phyloP scores from a whole-genome alignment of 2,329 filamentous ascomycete genomes.

The Beauveria sp. region DNA sequence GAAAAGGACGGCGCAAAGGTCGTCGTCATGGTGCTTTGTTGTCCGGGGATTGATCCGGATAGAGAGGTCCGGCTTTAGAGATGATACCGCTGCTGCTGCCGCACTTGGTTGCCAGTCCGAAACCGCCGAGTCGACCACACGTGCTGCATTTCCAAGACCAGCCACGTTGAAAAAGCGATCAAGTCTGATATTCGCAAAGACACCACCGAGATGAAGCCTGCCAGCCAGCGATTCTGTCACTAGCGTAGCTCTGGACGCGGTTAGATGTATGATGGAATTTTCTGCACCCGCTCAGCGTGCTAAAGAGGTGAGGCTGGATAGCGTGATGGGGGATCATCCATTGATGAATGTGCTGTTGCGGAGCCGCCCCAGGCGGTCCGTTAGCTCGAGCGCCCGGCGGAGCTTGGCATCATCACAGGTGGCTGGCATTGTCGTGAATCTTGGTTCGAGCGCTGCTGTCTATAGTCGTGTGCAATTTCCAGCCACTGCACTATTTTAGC shows the following conservation, averaged over 20 bases:
- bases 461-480: too few relatives aligned
- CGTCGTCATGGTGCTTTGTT: constrained; percentile 14
- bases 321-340: background rate
- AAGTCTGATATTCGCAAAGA: background rate
- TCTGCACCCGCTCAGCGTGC: background rate
- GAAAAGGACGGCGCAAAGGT: constrained; percentile 6
- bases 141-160: constrained; percentile 5
- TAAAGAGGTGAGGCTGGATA: background rate
- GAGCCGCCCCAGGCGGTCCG: background rate
- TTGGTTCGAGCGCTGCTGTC: background rate
- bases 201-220: background rate
- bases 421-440: background rate
- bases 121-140: background rate
- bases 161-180: background rate
- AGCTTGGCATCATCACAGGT: constrained; percentile 1
- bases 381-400: background rate
- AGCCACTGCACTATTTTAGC: too few relatives aligned
- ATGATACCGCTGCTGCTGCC: background rate
- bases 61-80: background rate
- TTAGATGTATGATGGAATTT: background rate
- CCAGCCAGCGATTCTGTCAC: background rate
- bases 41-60: background rate
- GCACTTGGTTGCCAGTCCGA: background rate
- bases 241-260: background rate
- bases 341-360: background rate